These are phyloP conservation scores for Lyophyllum atratum DNA, from an alignment of 768 basidiomycete species.

Conservation along the genomic window DNA sequence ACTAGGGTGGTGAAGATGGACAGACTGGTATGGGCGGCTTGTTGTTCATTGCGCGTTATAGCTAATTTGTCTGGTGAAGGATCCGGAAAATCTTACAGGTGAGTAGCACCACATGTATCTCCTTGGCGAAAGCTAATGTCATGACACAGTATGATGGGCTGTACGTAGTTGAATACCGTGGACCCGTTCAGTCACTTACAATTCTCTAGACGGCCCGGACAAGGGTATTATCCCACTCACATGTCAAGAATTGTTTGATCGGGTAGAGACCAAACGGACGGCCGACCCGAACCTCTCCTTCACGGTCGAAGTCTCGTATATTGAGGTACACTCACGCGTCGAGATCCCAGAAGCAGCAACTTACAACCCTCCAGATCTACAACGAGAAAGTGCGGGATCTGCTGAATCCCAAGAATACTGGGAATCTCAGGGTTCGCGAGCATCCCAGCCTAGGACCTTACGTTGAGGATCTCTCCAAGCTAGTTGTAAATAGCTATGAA, in stretches of 20 bases:
- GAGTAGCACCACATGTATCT: conserved; percentile 25
- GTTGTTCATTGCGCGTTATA: background rate
- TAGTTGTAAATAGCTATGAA: conserved; percentile 87
- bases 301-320: conserved; percentile 97
- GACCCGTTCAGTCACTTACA: background rate
- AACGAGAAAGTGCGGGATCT: conserved; percentile 98
- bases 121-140: conserved; percentile 5
- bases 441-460: conserved; percentile 97
- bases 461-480: conserved; percentile 94
- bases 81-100: conserved; percentile 94
- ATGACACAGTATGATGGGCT: conserved; percentile 86
- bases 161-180: conserved; percentile 48
- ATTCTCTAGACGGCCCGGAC: conserved; percentile 81
- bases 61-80: conserved; percentile 42
- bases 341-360: background rate
- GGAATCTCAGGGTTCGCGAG: conserved; percentile 95
- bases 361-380: conserved; percentile 65
- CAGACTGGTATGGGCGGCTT: conserved; percentile 71
- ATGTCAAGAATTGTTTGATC: conserved; percentile 88
- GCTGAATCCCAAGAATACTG: conserved; percentile 95
- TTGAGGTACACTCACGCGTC: conserved; percentile 60
- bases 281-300: conserved; percentile 73
- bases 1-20: conserved; percentile 49
- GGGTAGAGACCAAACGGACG: conserved; percentile 67
- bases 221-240: conserved; percentile 98